A percentile compares a stretch with the other conserved stretches of the same genome.
Evolutionary conservation across 2,329 filamentous ascomycete species (phyloP).

Genomic region (Phialophora expanda): DNA sequence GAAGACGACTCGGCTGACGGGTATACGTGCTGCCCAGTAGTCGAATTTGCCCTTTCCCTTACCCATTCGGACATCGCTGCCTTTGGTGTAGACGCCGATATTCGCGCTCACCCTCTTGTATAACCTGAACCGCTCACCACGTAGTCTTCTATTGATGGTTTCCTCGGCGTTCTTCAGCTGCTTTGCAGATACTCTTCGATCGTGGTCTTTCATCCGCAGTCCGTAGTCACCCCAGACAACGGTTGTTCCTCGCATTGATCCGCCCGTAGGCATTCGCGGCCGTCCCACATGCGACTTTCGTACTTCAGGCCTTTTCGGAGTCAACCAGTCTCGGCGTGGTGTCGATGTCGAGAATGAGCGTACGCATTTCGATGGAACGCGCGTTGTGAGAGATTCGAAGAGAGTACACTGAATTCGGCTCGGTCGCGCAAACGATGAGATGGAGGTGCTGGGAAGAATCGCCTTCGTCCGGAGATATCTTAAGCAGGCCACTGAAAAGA

Average conservation of each 20-base stretch:
- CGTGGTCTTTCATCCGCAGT: constrained; percentile 88
- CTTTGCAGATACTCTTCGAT: constrained; percentile 83
- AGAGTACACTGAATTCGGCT: constrained; percentile 28
- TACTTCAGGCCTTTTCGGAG: constrained; percentile 77
- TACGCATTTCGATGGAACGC: constrained; percentile 54
- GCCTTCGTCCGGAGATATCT: constrained; percentile 3
- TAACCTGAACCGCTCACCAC: constrained; percentile 88
- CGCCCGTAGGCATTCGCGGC: constrained; percentile 85
- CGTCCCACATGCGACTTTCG: constrained; percentile 90
- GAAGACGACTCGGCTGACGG: constrained; percentile 89
- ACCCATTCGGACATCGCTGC: constrained; percentile 98
- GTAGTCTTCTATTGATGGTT: constrained; percentile 83
- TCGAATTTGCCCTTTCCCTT: constrained; percentile 98
- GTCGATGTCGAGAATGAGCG: constrained; percentile 72
- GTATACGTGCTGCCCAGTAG: constrained; percentile 89
- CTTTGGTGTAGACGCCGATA: constrained; percentile 91
- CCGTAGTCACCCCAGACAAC: constrained; percentile 97
- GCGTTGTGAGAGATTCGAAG: constrained; percentile 46
- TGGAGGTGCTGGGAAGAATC: constrained; percentile 35
- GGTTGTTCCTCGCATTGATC: constrained; percentile 88
- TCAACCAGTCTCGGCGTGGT: constrained; percentile 73
- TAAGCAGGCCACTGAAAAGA: constrained; percentile 6
- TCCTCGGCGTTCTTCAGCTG: constrained; percentile 92
- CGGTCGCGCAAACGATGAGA: not conserved
- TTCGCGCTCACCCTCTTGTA: constrained; percentile 92